phyloP scores from a whole-genome alignment of 108 stramenopile species.

The Cyclostephanos tholiformis region DNA sequence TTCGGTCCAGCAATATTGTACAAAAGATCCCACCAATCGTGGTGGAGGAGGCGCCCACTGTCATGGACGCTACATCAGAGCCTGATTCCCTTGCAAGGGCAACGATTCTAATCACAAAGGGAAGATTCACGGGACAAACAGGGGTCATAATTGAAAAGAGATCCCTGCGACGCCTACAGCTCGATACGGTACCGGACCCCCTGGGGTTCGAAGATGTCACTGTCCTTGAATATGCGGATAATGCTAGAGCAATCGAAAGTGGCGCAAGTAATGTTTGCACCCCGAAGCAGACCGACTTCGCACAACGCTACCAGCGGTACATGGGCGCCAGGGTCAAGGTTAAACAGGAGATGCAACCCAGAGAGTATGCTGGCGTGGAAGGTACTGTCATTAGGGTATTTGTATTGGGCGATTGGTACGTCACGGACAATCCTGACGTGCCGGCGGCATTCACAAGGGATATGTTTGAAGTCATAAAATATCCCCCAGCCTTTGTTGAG shows the following conservation, averaged over 20 bases:
- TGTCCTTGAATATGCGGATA: neutral
- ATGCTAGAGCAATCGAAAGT: neutral
- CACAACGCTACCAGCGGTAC: constrained; percentile 17
- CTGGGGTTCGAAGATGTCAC: constrained; percentile 16
- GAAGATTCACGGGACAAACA: neutral
- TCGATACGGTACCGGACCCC: neutral
- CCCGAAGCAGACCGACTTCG: neutral
- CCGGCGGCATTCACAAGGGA: constrained; percentile 12
- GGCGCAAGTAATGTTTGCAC: neutral
- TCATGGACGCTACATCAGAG: neutral
- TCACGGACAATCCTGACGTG: constrained; percentile 21
- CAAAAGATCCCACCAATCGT: neutral
- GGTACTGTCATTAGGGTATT: constrained; percentile 15
- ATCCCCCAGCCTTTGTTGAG: constrained; percentile 15
- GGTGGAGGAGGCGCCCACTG: neutral
- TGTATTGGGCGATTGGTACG: constrained; percentile 32
- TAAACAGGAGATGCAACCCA: neutral
- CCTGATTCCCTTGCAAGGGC: constrained; percentile 9
- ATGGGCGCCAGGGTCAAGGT: constrained; percentile 24
- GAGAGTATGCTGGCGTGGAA: neutral
- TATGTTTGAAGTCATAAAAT: constrained; percentile 28
- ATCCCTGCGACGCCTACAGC: neutral
- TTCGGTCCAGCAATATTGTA: neutral
- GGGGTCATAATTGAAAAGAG: constrained; percentile 15
- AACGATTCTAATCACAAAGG: constrained; percentile 9